Base-by-base conservation (phyloP, 768 basidiomycete species). In the Suillus hirtellus region DNA sequence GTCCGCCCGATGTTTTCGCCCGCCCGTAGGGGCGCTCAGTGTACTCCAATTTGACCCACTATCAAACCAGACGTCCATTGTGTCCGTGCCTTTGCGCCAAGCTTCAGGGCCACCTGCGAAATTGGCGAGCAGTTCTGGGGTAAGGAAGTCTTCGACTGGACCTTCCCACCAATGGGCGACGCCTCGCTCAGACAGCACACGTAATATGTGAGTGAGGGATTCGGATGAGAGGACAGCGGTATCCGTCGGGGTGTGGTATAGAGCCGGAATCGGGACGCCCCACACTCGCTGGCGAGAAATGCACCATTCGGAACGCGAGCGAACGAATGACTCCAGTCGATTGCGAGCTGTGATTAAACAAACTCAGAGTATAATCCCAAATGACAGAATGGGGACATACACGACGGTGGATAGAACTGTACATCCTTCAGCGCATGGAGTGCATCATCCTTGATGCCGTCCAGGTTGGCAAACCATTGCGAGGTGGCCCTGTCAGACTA, bases 31-130 rank as follows among this genome's bases (percentile, higher is more conserved):
- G 43, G 77, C 77, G 7, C 69, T 66, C 19, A 96, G 77, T 80
- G 93, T 83, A 2, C 93, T 88, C 96, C 96, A 99, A 4, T 95
- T 92, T 2, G 92, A 88, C 4, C 96, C 96, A 68, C 93, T 96
- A 76, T 99, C 96, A 68, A 98, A 99, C 96, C 96, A 99, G 17
- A 99, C 96, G 73, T 99, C 96, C 89, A 99, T 95, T 2, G 96
- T 99, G 72, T 99, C 96, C 2, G 85, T 88, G 10, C 95, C 90
- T 73, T 94, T 95, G 54, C 79, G 76, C 86, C 89, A 95, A 1
- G 75, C 75, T 60, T 81, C 37, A n/a, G 62, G 59, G 17, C 60
- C 76, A 1, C 79, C 79, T 44, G 68, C 68, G 9, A 82, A 83
- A n/a, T 80, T 76, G 58, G 80, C 78, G 5, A 75, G 72, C 21